Base-by-base conservation (phyloP, 768 basidiomycete genomes). In the Mycena belliarum region DNA sequence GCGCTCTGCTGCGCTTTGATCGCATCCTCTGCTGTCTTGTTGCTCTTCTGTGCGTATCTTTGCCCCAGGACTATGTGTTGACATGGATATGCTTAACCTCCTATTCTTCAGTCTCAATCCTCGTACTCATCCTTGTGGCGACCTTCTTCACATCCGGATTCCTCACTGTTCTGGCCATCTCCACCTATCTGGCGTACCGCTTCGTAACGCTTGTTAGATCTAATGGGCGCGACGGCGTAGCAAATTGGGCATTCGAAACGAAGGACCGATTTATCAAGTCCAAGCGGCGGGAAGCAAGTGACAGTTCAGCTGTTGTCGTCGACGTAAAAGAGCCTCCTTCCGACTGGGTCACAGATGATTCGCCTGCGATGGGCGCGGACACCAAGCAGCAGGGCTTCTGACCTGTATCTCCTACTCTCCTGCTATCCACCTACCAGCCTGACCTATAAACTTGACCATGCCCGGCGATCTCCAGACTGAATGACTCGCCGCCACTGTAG, bases 1-100 rank as follows among this genome's bases (percentile, higher is more conserved):
- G 78, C 75, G 20, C 40, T 81, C 26, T 65, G 69, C 16, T 68
- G 61, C 29, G 69, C 72, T 23, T 67, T 73, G 33, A 61, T 74
- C 20, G 68, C 57, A 25, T 73, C 73, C 50, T 63, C 73, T 12
- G 63, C 63, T 2, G 61, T 75, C 52, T 61, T 74, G 23, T 55
- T 74, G 16, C 57, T 64, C 24, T 66, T n/a, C n/a, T 74, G 35
- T 32, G 79, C 80, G 55, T 18, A 72, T 52, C 52, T 49, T 40
- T 8, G n/a, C n/a, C n/a, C n/a, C n/a, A n/a, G n/a, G n/a, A n/a
- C 12, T 37, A 25, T 32, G 29, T 12, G 6, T 32, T 32, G 7
- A 12, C 29, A 32, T 32, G n/a, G 29, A 32, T 32, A 21, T 14
- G 29, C 26, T 7, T 29, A n/a, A 52, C 54, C 42, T 60, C 51